These are phyloP conservation scores for Plasmodium knowlesi DNA, from an alignment of 169 alveolate species.

Conservation along the genomic window DNA sequence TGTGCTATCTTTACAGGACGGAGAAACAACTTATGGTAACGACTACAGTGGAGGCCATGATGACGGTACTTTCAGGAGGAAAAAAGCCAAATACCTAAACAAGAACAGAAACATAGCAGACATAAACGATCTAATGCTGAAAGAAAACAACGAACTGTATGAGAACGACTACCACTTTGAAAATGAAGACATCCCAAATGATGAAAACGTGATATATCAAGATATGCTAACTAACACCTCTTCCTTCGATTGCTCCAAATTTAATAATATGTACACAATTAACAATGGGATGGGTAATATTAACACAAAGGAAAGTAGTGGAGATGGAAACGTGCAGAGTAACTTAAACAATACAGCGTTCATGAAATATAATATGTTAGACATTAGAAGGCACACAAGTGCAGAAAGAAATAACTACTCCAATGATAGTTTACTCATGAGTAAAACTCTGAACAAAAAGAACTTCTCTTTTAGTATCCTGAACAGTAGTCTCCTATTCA, in stretches of 20 bases:
- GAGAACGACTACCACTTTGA: conserved; percentile 53
- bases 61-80: conserved; percentile 12
- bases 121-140: conserved; percentile 60
- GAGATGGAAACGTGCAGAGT: conserved; percentile 9
- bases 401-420: conserved; percentile 24
- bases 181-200: conserved; percentile 37
- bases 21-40: not conserved
- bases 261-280: conserved; percentile 59
- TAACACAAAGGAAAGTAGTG: conserved; percentile 17
- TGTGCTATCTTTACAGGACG: conserved; percentile 36
- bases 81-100: conserved; percentile 10
- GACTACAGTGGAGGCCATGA: not conserved
- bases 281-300: conserved; percentile 24
- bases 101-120: conserved; percentile 55
- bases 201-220: conserved; percentile 48
- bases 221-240: conserved; percentile 65
- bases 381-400: conserved; percentile 12
- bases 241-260: conserved; percentile 55
- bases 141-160: conserved; percentile 33
- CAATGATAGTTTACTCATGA: conserved; percentile 26
- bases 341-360: not conserved
- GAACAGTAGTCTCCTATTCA: conserved; percentile 3
- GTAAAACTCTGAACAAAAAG: conserved; percentile 18
- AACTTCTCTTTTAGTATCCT: conserved; percentile 25
- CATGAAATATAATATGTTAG: not conserved